Evolutionary conservation across 257 asterid species (phyloP), one percentile per base, ranked within the genome.

Genomic region (Ajuga chamaepitys): DNA sequence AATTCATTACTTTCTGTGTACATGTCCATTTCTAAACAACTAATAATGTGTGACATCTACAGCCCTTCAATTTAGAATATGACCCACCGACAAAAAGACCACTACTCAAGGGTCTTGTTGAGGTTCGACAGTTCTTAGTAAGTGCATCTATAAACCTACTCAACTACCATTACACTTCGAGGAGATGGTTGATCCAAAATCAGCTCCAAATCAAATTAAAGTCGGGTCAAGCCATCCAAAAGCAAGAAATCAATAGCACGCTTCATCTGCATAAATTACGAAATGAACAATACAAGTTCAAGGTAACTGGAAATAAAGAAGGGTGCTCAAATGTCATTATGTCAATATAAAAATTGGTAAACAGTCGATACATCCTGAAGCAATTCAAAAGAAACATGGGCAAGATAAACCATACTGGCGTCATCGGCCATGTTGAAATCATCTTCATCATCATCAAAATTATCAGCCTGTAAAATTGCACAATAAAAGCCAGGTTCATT

Each of bases 361-460:
- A n/a, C n/a, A n/a, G n/a, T n/a, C n/a, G n/a, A n/a, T n/a, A n/a
- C n/a, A n/a, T n/a, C n/a, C n/a, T 48, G 21, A 74, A 54, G 11
- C 26, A 51, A 1, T 9, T 13, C 22, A n/a, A 58, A 8, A 0
- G 44, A 48, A 20, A 20, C 11, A 60, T 17, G 44, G 7, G 66
- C 51, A 40, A 53, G 47, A 40, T 14, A 38, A 42, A 8, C 38
- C 80, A 22, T 79, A 86, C 90, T 86, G 54, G 78, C 74, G 55
- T 83, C 91, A 2, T 78, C 89, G 0, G 66, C 70, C 94, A 73
- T 70, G 74, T 87, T 87, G 68, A 9, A 85, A 68, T 85, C 95
- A 45, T 83, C 95, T 68, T 87, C 95, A 68, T 89, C 97, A 9
- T 89, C 97, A 35, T 89, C 95, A 71, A 67, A 85, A 72, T 81